Evolutionary conservation across 495 filamentous ascomycete genomes (phyloP).

Genomic region (Aspergillus sparsus): DNA sequence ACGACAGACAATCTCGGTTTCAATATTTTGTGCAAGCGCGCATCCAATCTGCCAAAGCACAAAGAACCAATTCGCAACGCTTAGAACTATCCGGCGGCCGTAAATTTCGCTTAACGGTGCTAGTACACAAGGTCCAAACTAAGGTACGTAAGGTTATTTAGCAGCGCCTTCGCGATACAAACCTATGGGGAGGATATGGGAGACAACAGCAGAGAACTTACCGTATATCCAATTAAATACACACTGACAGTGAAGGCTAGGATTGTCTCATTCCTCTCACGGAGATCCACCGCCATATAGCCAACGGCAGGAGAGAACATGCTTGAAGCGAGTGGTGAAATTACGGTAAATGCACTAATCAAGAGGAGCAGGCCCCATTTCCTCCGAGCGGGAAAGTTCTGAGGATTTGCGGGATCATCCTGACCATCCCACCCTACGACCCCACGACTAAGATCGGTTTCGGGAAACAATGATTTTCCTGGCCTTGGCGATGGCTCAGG

Average conservation of each 20-base stretch:
- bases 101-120: conserved; percentile 48
- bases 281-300: conserved; percentile 58
- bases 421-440: conserved; percentile 52
- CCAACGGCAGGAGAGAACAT: conserved; percentile 70
- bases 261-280: conserved; percentile 52
- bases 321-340: conserved; percentile 57
- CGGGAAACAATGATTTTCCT: conserved; percentile 20
- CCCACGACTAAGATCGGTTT: conserved; percentile 26
- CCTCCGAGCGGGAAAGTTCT: conserved; percentile 56
- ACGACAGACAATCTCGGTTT: conserved; percentile 61
- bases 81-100: conserved; percentile 40
- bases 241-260: conserved; percentile 55
- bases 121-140: conserved; percentile 45
- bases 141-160: too few species aligned
- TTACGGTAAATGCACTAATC: conserved; percentile 46
- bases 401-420: conserved; percentile 66
- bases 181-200: too few species aligned
- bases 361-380: conserved; percentile 42
- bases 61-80: conserved; percentile 43
- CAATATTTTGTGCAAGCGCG: conserved; percentile 61
- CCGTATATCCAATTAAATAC: conserved; percentile 60
- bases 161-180: too few species aligned
- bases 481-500: too few species aligned
- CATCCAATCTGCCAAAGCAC: conserved; percentile 67
- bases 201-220: conserved; percentile 22